Base-by-base conservation (phyloP, 2,329 filamentous ascomycete species). In the Colletotrichum tabaci region DNA sequence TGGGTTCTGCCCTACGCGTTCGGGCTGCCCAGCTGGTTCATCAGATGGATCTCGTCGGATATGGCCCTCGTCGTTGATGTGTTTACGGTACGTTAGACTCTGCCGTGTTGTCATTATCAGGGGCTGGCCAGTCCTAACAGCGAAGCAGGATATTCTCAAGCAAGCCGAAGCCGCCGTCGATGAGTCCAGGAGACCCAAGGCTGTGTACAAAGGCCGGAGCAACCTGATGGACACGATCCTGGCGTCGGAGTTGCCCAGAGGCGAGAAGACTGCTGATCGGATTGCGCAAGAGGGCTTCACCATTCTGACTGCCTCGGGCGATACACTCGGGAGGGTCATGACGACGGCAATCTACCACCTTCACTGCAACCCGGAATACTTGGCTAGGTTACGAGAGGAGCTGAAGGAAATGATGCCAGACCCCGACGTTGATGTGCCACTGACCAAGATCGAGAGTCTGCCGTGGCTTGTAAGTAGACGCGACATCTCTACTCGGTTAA, bases 261-360 rank as follows among this genome's bases (percentile, higher is more conserved):
- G 74, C 4, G 83, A 83, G 49, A 83, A 83, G 69, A 73, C 76
- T 0, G 21, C 75, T 1, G 26, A 60, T 1, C 77, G 83, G 0
- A 73, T 84, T 7, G 73, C 73, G 8, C 74, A 79, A 10, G 83
- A 85, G 23, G 79, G 76, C n/a, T 52, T 75, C 18, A 72, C 76
- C 0, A 55, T 82, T 1, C 75, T 80, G 13, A 76, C 75, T 1
- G 84, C 82, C 3, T 84, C 81, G 3, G 81, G 80, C 13, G 78
- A 82, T 49, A 85, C 83, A 0, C 80, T 78, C 0, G 77, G 77
- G 13, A 78, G 77, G 74, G 75, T 79, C 0, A 74, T 86, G 21
- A 73, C 78, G 3, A 71, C 82, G 7, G 74, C 79, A 9, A 76
- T 79, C 9, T 85, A 79, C 74, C 71, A 82, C 76, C 73, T 84